Evolutionary conservation across 257 asterid species (phyloP).

Genomic region (Capsicum pubescens): DNA sequence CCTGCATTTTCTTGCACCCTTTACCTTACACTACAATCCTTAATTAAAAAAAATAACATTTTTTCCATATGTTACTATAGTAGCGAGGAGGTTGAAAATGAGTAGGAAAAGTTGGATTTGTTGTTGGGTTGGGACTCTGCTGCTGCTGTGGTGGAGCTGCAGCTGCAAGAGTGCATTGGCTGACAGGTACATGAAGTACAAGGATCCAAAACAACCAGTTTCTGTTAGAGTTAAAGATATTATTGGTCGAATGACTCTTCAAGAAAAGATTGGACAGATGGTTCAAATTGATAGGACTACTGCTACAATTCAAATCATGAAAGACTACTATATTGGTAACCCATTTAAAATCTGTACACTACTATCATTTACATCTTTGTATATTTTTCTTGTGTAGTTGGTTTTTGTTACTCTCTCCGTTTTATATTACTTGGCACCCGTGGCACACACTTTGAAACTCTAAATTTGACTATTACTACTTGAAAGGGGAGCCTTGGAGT

Average conservation of each 20-base stretch:
- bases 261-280: slow-evolving; percentile 93
- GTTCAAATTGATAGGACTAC: slow-evolving; percentile 79
- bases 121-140: slow-evolving; percentile 43
- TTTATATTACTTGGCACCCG: too few relatives aligned
- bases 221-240: slow-evolving; percentile 69
- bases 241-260: slow-evolving; percentile 67
- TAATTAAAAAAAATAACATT: too few relatives aligned
- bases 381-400: background rate
- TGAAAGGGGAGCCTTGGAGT: too few relatives aligned
- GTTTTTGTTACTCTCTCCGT: background rate
- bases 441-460: too few relatives aligned
- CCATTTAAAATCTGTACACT: background rate
- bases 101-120: slow-evolving; percentile 22
- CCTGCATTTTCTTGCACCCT: slow-evolving; percentile 29
- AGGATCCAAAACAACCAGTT: slow-evolving; percentile 72
- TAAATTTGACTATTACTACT: too few relatives aligned
- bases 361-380: background rate
- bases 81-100: background rate
- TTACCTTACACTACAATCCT: background rate
- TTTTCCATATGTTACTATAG: background rate
- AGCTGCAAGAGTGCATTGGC: slow-evolving; percentile 43
- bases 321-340: slow-evolving; percentile 65
- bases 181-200: slow-evolving; percentile 56
- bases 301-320: slow-evolving; percentile 71
- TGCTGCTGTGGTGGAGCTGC: slow-evolving; percentile 54